Conservation (phyloP, 805 yeast genomes). For the Nakazawaea populi region DNA sequence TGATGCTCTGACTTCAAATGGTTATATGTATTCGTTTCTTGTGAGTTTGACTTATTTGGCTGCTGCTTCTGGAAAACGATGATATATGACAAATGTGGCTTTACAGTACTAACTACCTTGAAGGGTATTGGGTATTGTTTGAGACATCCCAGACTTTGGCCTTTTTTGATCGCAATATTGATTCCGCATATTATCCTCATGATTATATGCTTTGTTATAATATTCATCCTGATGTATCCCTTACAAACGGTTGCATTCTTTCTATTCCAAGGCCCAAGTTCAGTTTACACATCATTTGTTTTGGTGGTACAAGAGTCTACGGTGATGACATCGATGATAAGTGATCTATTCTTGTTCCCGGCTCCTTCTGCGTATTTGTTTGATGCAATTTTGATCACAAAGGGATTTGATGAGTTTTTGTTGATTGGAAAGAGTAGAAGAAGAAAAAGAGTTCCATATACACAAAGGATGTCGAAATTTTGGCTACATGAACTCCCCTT, state of each 20-base stretch:
- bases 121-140: constrained; percentile 7
- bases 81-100: too few species aligned
- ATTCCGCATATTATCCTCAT: constrained; percentile 15
- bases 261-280: constrained; percentile 16
- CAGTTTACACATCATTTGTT: constrained; percentile 14
- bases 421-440: constrained; percentile 5
- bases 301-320: constrained; percentile 24
- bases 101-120: not conserved
- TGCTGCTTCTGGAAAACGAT: not conserved
- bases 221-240: constrained; percentile 13
- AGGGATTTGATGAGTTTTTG: constrained; percentile 17
- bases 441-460: constrained; percentile 17
- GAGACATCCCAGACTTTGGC: constrained; percentile 4
- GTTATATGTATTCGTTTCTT: not conserved
- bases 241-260: constrained; percentile 14
- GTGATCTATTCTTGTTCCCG: constrained; percentile 25
- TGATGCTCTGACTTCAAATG: not conserved
- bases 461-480: constrained; percentile 23
- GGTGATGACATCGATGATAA: constrained; percentile 22
- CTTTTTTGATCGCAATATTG: constrained; percentile 8
- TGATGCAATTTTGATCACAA: constrained; percentile 23
- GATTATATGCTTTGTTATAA: constrained; percentile 8
- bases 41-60: not conserved
- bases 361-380: constrained; percentile 23
- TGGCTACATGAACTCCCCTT: constrained; percentile 13